These are phyloP conservation scores for Talaromyces sp. DNA, from an alignment of 2,329 filamentous ascomycete species.

Conservation along the genomic window DNA sequence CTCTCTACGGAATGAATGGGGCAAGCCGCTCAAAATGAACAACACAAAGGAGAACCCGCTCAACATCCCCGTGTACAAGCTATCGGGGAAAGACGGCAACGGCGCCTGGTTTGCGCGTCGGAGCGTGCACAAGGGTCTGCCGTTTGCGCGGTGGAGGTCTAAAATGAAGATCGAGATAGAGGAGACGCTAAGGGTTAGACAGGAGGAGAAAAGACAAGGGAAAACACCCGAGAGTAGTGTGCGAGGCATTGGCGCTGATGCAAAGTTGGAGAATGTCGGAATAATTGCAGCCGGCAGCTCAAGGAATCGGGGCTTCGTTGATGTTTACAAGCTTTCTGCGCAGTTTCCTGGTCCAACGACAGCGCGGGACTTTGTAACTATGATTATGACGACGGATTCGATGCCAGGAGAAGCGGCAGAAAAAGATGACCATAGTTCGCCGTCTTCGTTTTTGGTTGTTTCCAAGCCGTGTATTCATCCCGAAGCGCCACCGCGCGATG, in stretches of 20 bases:
- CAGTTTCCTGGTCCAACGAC: conserved; percentile 87
- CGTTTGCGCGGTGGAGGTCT: conserved; percentile 71
- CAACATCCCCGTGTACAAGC: conserved; percentile 72
- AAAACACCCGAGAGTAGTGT: conserved; percentile 68
- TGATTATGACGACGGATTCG: conserved; percentile 62
- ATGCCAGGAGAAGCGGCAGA: conserved; percentile 27
- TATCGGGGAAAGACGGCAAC: conserved; percentile 70
- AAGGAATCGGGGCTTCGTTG: conserved; percentile 15
- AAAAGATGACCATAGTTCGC: conserved; percentile 14
- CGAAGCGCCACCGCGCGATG: conserved; percentile 62
- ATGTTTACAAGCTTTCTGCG: conserved; percentile 79
- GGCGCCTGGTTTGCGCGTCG: conserved; percentile 86
- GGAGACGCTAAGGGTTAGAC: conserved; percentile 67
- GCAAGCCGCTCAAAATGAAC: conserved; percentile 62
- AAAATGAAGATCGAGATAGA: conserved; percentile 75
- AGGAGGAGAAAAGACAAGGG: conserved; percentile 60
- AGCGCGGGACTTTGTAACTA: conserved; percentile 78
- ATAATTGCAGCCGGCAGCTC: background rate
- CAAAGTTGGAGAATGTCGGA: conserved; percentile 53
- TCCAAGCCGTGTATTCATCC: conserved; percentile 79
- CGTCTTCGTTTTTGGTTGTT: conserved; percentile 74
- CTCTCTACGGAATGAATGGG: conserved; percentile 73
- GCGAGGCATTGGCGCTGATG: conserved; percentile 79
- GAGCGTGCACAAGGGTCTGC: conserved; percentile 73
- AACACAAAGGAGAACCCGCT: conserved; percentile 68